Percentiles rank a stretch among this genome's conserved stretches.
Evolutionary conservation across 31 red algal species (phyloP).

Genomic region (Asparagopsis taxiformis): DNA sequence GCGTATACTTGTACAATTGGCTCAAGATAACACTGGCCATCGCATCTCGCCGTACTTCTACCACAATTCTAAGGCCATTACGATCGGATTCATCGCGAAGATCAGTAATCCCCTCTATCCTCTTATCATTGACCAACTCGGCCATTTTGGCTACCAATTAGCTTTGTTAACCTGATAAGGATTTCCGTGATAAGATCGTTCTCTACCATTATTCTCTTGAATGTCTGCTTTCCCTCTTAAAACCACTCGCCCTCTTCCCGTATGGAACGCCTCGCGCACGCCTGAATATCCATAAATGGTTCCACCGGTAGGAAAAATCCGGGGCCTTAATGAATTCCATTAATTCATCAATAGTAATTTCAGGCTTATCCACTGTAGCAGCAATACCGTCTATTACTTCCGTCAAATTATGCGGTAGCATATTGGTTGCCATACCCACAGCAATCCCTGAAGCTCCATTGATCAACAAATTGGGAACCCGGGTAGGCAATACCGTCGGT

Average conservation of each 20-base stretch:
- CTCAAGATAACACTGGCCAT: neutral
- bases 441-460: conserved; percentile 64
- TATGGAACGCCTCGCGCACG: conserved; percentile 47
- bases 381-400: conserved; percentile 35
- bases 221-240: neutral
- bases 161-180: too few relatives aligned
- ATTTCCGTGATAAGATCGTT: too few relatives aligned
- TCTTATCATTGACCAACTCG: too few relatives aligned
- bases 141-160: too few relatives aligned
- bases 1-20: neutral
- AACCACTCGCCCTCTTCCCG: conserved; percentile 13
- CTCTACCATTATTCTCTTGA: neutral
- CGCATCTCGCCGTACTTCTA: neutral
- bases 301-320: conserved; percentile 71
- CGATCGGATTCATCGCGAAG: neutral
- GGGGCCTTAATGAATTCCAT: conserved; percentile 31
- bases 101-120: neutral
- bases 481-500: conserved; percentile 49
- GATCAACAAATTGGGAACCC: conserved; percentile 55
- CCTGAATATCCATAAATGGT: conserved; percentile 35
- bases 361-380: conserved; percentile 34
- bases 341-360: conserved; percentile 22
- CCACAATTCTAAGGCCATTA: neutral
- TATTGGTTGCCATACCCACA: conserved; percentile 80
- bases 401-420: conserved; percentile 67